Base-by-base conservation (phyloP, 805 yeast genomes). In the Wickerhamiella azyma region DNA sequence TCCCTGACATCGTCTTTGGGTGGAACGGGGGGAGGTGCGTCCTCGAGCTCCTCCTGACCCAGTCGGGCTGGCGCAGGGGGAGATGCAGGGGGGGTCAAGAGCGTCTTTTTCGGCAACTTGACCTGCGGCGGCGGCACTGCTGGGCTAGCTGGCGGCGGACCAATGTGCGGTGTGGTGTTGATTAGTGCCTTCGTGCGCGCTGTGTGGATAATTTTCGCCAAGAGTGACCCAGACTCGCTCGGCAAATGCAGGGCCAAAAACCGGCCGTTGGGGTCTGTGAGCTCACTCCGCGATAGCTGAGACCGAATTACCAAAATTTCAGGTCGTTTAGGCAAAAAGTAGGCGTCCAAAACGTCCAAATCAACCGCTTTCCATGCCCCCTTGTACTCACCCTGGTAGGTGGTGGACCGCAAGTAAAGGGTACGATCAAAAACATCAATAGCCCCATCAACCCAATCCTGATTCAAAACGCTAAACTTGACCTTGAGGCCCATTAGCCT, bases 261-360 rank as follows among this genome's bases (percentile, higher is more conserved):
- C 33, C 33, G 33, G 16, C 33, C 33, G 5, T 7, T 13, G 5
- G 33, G 16, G 16, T 30, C 33, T 13, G 3, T 2, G 9, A 30
- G 33, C 16, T 30, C 33, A 6, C 8, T 14, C 33, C 33, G 33
- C 33, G 33, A n/a, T 6, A 30, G 29, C 16, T 41, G 43, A n/a
- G 38, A 32, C 30, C 43, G 37, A 10, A 41, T 5, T 9, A 41
- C 33, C 29, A 39, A 37, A 6, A 41, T 11, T 5, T 32, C 43
- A n/a, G 43, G 38, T n/a, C 19, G 14, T 17, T 24, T 17, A 19
- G 37, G 19, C 7, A 30, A 28, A 7, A 5, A 6, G 35, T 41
- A 41, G 8, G 32, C 43, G 33, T 41, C 43, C 33, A 41, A 26
- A 5, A 30, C 38, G 19, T 41, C 28, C 9, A 41, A 37, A n/a